Conservation (phyloP, 106 monocot genomes). For the Gastrodia elata region DNA sequence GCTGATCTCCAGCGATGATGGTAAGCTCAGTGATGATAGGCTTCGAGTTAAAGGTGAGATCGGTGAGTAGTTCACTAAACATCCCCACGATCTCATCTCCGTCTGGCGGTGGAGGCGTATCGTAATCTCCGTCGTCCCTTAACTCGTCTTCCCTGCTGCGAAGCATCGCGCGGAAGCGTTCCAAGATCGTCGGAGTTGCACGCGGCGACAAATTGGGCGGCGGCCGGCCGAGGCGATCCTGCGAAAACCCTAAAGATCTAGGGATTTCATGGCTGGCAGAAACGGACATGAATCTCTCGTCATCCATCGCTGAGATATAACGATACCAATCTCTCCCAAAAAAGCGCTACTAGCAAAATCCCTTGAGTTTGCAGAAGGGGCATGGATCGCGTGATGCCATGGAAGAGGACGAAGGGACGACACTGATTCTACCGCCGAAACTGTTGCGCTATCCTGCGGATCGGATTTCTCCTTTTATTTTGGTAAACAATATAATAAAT, state of each 20-base stretch:
- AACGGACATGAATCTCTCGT: constrained; percentile 15
- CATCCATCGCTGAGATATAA: constrained; percentile 14
- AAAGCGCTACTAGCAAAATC: too few relatives aligned
- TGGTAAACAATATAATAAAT: too few relatives aligned
- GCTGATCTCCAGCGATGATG: constrained; percentile 79
- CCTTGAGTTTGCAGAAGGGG: neutral
- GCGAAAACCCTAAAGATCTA: constrained; percentile 10
- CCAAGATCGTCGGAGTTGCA: constrained; percentile 25
- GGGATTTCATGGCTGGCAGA: constrained; percentile 11
- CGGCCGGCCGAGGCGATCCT: neutral
- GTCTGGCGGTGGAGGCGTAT: neutral
- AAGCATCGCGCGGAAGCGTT: constrained; percentile 43
- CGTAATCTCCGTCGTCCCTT: constrained; percentile 9
- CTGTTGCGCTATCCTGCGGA: neutral
- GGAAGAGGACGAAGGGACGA: neutral
- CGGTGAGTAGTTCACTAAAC: constrained; percentile 58
- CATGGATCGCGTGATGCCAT: neutral
- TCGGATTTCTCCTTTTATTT: too few relatives aligned
- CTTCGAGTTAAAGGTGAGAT: constrained; percentile 92
- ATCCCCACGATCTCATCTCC: constrained; percentile 41
- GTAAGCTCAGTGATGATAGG: constrained; percentile 94
- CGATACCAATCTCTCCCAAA: neutral
- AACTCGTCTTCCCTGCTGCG: constrained; percentile 32
- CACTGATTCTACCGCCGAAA: neutral
- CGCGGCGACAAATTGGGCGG: neutral